Evolutionary conservation across 768 basidiomycete species (phyloP).

Genomic region (Nidula microcarpa): DNA sequence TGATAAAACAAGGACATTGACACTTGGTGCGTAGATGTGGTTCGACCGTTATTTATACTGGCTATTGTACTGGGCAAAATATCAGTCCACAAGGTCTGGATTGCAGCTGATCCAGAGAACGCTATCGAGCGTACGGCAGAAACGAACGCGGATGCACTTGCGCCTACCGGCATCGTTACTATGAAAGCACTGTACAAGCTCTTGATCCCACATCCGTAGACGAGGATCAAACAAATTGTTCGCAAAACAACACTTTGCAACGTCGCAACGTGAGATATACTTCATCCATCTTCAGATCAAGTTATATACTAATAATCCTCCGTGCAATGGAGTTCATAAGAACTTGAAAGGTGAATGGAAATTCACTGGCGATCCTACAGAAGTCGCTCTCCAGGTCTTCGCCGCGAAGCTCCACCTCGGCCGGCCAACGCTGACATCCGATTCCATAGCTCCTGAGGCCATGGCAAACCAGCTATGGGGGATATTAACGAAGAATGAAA

Average conservation of each 20-base stretch:
- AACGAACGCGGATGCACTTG: slow-evolving; percentile 23
- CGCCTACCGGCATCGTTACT: slow-evolving; percentile 24
- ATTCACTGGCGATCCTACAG: slow-evolving; percentile 52
- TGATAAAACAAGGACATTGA: slow-evolving; percentile 66
- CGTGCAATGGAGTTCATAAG: slow-evolving; percentile 19
- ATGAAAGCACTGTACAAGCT: slow-evolving; percentile 13
- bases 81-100: slow-evolving; percentile 37
- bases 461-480: slow-evolving; percentile 17
- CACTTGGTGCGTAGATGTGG: slow-evolving; percentile 24
- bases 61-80: slow-evolving; percentile 25
- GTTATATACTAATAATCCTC: background rate
- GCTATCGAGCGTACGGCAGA: slow-evolving; percentile 28
- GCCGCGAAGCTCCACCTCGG: slow-evolving; percentile 46
- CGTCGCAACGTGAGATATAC: slow-evolving; percentile 25
- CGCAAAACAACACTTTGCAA: slow-evolving; percentile 31
- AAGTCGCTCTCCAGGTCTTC: slow-evolving; percentile 53
- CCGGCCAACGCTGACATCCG: slow-evolving; percentile 20
- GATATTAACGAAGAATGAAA: slow-evolving; percentile 17
- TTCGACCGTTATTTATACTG: slow-evolving; percentile 1
- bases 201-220: slow-evolving; percentile 14
- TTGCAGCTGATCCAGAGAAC: slow-evolving; percentile 21
- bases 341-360: slow-evolving; percentile 40
- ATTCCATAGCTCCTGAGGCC: slow-evolving; percentile 14
- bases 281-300: too few relatives aligned
- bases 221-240: slow-evolving; percentile 21